Evolutionary conservation across 257 asterid genomes (phyloP), one percentile per base, ranked within the genome.

Genomic region (Paraleonurus japonicus): DNA sequence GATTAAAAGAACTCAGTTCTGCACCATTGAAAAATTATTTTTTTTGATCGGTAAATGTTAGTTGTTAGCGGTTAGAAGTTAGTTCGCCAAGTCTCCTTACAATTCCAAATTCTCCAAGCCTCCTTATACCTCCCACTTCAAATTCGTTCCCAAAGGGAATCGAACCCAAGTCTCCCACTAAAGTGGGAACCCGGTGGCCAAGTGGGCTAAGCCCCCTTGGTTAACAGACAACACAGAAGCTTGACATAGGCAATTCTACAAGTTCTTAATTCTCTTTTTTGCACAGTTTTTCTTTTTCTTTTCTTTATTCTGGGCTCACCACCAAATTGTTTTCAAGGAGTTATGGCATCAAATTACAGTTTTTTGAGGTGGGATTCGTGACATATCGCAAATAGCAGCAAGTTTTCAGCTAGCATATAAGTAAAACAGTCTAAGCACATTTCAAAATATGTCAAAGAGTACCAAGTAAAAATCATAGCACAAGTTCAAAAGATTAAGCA

Each of bases 1-100:
- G 27, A 22, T 43, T 22, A 55, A n/a, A n/a, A 70, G 76, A 68
- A 24, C 24, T 64, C 26, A 65, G 23, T 57, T 70, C 69, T 75
- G 66, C 71, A 69, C 11, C 37, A 68, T 47, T 39, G 9, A 64
- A 57, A 70, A 55, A 63, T 59, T 2, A 65, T n/a, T 63, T n/a
- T n/a, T n/a, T n/a, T n/a, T n/a, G n/a, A n/a, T n/a, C n/a, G n/a
- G n/a, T n/a, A n/a, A n/a, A n/a, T n/a, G n/a, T n/a, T n/a, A n/a
- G n/a, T n/a, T n/a, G n/a, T n/a, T n/a, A n/a, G n/a, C n/a, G n/a
- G n/a, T n/a, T n/a, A n/a, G n/a, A n/a, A n/a, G n/a, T n/a, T n/a
- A n/a, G n/a, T n/a, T n/a, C n/a, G n/a, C n/a, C n/a, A n/a, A n/a
- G n/a, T n/a, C n/a, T n/a, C n/a, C n/a, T n/a, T n/a, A n/a, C n/a